Conservation (phyloP, 805 yeast genomes). For the Myxozyma sirexii region DNA sequence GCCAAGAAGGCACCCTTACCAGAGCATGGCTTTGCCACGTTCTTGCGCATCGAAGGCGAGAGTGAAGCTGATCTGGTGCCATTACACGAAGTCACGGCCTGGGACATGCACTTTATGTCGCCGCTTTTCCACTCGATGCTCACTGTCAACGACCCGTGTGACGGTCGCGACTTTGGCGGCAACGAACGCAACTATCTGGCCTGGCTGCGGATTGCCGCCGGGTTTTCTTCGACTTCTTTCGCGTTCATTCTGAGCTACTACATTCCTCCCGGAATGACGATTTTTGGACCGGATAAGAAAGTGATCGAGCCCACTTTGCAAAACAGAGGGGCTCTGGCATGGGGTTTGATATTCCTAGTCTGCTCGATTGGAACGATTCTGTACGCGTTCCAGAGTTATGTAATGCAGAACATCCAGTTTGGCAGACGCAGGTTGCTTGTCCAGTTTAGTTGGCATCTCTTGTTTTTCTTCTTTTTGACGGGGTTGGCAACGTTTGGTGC, state of each 20-base stretch:
- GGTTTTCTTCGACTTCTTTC: slow-evolving; percentile 26
- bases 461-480: slow-evolving; percentile 21
- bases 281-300: slow-evolving; percentile 22
- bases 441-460: slow-evolving; percentile 28
- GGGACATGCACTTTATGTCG: slow-evolving; percentile 30
- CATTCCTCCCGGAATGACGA: slow-evolving; percentile 26
- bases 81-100: slow-evolving; percentile 28
- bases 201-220: slow-evolving; percentile 33
- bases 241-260: slow-evolving; percentile 29
- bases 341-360: slow-evolving; percentile 26
- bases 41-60: slow-evolving; percentile 26
- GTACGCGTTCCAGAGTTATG: slow-evolving; percentile 23
- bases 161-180: slow-evolving; percentile 32
- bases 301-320: slow-evolving; percentile 20
- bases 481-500: slow-evolving; percentile 24
- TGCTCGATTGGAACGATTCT: slow-evolving; percentile 22
- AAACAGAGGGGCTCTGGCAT: slow-evolving; percentile 30
- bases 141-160: slow-evolving; percentile 27
- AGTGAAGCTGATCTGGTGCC: slow-evolving; percentile 23
- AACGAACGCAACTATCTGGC: slow-evolving; percentile 34
- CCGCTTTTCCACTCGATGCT: slow-evolving; percentile 28
- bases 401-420: slow-evolving; percentile 22
- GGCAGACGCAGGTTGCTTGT: slow-evolving; percentile 27
- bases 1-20: slow-evolving; percentile 15
- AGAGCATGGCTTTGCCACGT: slow-evolving; percentile 21